Percentiles rank a stretch among this genome's conserved stretches.
Conservation (phyloP, 2,329 filamentous ascomycete species). For the Talaromyces verruculosus region DNA sequence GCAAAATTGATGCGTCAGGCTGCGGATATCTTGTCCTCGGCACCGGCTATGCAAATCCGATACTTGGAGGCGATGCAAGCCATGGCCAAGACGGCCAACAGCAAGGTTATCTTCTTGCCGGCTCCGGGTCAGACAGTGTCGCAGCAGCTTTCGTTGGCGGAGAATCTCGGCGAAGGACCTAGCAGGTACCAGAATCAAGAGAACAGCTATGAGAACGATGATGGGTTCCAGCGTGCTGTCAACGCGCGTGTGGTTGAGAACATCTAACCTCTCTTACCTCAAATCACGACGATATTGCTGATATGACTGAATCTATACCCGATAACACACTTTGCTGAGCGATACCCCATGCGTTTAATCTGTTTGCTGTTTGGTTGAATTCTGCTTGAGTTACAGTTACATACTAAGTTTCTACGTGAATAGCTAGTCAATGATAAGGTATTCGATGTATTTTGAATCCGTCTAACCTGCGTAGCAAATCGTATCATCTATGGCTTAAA, state of each 20-base stretch:
- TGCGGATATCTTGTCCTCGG: constrained; percentile 86
- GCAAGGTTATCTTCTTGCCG: constrained; percentile 82
- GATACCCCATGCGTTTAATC: constrained; percentile 14
- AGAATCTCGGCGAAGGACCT: constrained; percentile 57
- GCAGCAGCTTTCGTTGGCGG: constrained; percentile 51
- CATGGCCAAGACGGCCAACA: constrained; percentile 92
- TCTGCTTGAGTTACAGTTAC: background rate
- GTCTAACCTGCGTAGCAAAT: background rate
- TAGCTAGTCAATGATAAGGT: background rate
- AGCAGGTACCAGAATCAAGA: constrained; percentile 49
- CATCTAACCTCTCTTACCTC: constrained; percentile 57
- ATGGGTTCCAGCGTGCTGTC: constrained; percentile 75
- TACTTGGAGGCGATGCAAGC: constrained; percentile 98
- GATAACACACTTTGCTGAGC: background rate
- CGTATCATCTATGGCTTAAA: background rate
- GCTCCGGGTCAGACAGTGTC: constrained; percentile 60
- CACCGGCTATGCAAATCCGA: constrained; percentile 96
- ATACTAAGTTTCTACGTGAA: background rate
- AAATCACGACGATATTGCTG: background rate
- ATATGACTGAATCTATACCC: background rate
- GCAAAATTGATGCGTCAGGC: constrained; percentile 85
- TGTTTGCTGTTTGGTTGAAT: background rate
- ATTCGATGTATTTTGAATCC: background rate
- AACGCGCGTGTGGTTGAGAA: constrained; percentile 82
- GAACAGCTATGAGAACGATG: constrained; percentile 37